Evolutionary conservation across 768 basidiomycete species (phyloP), one percentile per base, ranked within the genome.

Genomic region (Obba rivulosa): DNA sequence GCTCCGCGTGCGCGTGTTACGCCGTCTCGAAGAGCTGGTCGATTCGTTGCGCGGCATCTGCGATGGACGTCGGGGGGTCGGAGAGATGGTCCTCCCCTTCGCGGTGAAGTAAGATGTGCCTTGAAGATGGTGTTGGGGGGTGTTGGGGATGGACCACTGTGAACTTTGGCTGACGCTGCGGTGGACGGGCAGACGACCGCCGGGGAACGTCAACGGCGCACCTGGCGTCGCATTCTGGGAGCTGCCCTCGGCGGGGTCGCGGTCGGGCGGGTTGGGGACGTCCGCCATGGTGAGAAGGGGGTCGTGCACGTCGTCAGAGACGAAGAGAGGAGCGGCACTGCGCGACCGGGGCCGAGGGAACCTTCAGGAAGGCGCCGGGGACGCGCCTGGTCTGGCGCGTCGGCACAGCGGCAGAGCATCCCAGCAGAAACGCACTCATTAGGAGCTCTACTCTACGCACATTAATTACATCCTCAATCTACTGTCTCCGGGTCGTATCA

Each of bases 51-150:
- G 68, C 18, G 73, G 66, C 37, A 72, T 74, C 16, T 69, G 75
- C 2, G 71, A 52, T 25, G 68, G 64, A 37, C 69, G 71, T 25
- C 74, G 69, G 10, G 73, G 60, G 10, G 72, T 66, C n/a, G 81
- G 76, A 5, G 80, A 78, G 24, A 61, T 42, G 4, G 71, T 51
- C 34, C 74, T 64, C 10, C 69, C 56, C 11, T 69, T 57, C 34
- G 66, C 58, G 18, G 77, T 66, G 52, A 77, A 81, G 63, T 85
- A 85, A 8, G 85, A 85, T 16, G 83, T 81, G 47, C 83, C 86
- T 56, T 80, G 78, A 58, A 79, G 71, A 61, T 83, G 85, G 57
- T 84, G 85, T 14, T 68, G 71, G 28, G 82, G 83, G 7, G 78
- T 78, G 34, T 83, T 79, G 16, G 66, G 62, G 11, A 74, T 62